A percentile compares a stretch with the other conserved stretches of the same genome.
Conservation (phyloP, 163 green algal genomes). For the Scenedesmus sp. region DNA sequence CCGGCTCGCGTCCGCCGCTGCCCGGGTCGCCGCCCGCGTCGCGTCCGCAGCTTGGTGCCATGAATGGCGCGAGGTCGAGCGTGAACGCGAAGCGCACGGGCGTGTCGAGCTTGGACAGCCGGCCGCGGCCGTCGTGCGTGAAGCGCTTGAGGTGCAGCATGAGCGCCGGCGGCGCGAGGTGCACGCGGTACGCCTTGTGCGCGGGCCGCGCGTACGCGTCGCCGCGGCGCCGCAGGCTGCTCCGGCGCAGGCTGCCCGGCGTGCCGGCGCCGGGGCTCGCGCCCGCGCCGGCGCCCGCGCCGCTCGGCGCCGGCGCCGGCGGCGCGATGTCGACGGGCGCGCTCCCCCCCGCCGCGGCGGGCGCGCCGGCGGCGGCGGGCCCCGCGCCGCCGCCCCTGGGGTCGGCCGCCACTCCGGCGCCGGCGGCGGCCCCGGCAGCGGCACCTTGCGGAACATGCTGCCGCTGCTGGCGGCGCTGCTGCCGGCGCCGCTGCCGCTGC, state of each 20-base stretch:
- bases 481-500: constrained; percentile 16
- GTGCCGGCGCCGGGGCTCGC: constrained; percentile 2
- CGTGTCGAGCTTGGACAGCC: constrained; percentile 45
- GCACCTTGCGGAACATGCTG: neutral
- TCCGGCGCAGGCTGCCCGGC: constrained; percentile 26
- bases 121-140: constrained; percentile 25
- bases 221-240: constrained; percentile 12
- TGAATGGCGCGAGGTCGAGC: constrained; percentile 35
- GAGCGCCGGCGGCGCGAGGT: constrained; percentile 51
- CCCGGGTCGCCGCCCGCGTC: no score
- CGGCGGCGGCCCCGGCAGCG: neutral
- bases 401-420: constrained; percentile 22
- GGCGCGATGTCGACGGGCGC: constrained; percentile 19
- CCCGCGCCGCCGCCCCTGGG: no score
- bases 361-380: neutral
- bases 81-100: constrained; percentile 42
- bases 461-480: constrained; percentile 3
- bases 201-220: constrained; percentile 11
- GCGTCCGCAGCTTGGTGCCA: neutral
- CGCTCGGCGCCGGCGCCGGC: neutral
- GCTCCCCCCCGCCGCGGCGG: neutral
- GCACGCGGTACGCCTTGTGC: constrained; percentile 28
- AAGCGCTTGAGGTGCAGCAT: constrained; percentile 70
- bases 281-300: neutral
- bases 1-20: neutral